phyloP scores from a whole-genome alignment of 345 rosid species.

The Citrus hindsii region DNA sequence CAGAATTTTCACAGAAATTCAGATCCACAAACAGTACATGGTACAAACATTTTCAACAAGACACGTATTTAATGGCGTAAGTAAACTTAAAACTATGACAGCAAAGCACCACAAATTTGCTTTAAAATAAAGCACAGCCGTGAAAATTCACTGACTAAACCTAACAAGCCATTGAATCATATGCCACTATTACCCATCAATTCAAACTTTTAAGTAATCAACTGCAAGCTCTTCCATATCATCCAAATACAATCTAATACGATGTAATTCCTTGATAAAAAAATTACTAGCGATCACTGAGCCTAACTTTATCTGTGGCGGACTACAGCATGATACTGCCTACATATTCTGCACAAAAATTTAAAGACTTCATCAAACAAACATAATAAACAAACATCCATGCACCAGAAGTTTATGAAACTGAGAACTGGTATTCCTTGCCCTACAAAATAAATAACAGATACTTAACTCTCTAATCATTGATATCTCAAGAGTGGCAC shows the following conservation, averaged over 20 bases:
- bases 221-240: background rate
- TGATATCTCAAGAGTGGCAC: background rate
- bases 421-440: background rate
- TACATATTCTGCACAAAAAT: background rate
- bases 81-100: background rate
- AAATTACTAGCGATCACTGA: background rate
- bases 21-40: background rate
- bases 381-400: background rate
- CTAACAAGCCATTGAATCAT: background rate
- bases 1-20: background rate
- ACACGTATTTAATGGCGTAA: background rate
- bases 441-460: background rate
- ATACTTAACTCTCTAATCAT: background rate
- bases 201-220: background rate
- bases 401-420: background rate
- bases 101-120: background rate
- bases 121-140: background rate
- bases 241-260: background rate
- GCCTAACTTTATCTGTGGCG: background rate
- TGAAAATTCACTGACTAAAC: background rate
- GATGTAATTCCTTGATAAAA: background rate
- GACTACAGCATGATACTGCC: background rate
- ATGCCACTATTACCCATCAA: background rate
- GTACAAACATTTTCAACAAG: background rate
- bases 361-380: background rate